phyloP scores from a whole-genome alignment of 2,329 filamentous ascomycete species.

The Plenodomus tracheiphilus region DNA sequence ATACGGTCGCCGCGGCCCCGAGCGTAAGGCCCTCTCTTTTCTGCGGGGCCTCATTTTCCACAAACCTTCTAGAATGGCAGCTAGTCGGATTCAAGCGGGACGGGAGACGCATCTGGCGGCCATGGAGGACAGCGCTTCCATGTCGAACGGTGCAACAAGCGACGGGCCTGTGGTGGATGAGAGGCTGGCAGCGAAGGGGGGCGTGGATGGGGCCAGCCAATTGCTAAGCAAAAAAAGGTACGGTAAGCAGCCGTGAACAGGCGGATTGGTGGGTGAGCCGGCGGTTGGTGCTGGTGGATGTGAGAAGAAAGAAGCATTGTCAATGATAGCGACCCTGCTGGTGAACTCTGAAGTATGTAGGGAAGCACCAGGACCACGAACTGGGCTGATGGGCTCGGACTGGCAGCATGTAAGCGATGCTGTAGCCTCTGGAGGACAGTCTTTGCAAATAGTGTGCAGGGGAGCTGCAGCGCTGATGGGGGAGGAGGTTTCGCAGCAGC shows the following conservation, averaged over 20 bases:
- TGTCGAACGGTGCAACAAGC: slow-evolving; percentile 31
- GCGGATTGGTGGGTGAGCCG: slow-evolving; percentile 7
- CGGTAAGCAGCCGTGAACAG: slow-evolving; percentile 16
- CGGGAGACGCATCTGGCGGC: slow-evolving; percentile 27
- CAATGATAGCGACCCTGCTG: slow-evolving; percentile 1
- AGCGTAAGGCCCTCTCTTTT: slow-evolving; percentile 17
- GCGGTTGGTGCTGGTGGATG: no score
- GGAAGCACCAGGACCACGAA: no score
- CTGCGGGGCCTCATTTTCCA: slow-evolving; percentile 37
- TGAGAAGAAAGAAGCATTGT: no score
- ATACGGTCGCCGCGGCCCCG: slow-evolving; percentile 20
- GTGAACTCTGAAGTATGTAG: no score
- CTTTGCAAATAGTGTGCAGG: no score
- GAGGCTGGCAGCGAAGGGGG: not conserved
- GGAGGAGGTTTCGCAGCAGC: no score
- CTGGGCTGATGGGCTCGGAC: no score
- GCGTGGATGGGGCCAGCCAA: slow-evolving; percentile 4
- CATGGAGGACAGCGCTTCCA: slow-evolving; percentile 22
- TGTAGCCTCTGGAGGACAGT: no score
- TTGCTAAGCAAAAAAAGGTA: slow-evolving; percentile 6
- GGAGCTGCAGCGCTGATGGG: no score
- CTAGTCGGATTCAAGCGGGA: slow-evolving; percentile 33
- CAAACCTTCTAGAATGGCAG: slow-evolving; percentile 44
- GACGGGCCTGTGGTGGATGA: slow-evolving; percentile 1
- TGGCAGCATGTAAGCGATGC: no score